phyloP scores from a whole-genome alignment of 2,329 filamentous ascomycete species.

The Alternaria longipes region DNA sequence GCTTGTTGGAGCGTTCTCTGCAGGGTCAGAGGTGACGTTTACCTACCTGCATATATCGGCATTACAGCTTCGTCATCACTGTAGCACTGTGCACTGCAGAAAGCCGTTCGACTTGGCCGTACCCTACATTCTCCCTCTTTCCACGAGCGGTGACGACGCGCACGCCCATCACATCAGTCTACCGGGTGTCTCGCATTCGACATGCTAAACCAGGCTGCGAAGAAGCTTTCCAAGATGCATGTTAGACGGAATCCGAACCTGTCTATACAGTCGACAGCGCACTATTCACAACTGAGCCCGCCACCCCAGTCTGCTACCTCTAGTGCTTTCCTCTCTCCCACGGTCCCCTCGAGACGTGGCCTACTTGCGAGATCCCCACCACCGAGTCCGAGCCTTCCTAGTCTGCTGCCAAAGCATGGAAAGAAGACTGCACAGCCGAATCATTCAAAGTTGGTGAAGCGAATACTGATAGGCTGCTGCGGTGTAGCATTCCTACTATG shows the following conservation, averaged over 20 bases:
- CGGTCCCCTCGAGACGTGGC: constrained; percentile 57
- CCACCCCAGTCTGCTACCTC: constrained; percentile 44
- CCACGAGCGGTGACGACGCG: constrained; percentile 4
- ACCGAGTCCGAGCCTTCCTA: constrained; percentile 74
- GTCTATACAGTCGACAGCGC: constrained; percentile 54
- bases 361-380: constrained; percentile 74
- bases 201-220: constrained; percentile 50
- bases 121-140: background rate
- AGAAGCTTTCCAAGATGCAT: constrained; percentile 54
- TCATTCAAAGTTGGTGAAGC: constrained; percentile 63
- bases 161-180: background rate
- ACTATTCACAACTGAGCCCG: constrained; percentile 47
- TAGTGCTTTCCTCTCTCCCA: constrained; percentile 48
- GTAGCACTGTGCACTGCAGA: constrained; percentile 24
- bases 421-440: constrained; percentile 67
- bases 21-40: constrained; percentile 28
- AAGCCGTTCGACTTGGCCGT: constrained; percentile 16
- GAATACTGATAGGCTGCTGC: constrained; percentile 64
- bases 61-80: constrained; percentile 15
- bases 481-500: constrained; percentile 62
- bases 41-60: constrained; percentile 11
- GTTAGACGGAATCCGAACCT: constrained; percentile 58
- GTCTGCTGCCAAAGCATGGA: constrained; percentile 70
- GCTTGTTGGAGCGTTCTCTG: constrained; percentile 20
- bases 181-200: constrained; percentile 20